Evolutionary conservation across 306 rosid genomes (phyloP).

Genomic region (Lotus japonicus): DNA sequence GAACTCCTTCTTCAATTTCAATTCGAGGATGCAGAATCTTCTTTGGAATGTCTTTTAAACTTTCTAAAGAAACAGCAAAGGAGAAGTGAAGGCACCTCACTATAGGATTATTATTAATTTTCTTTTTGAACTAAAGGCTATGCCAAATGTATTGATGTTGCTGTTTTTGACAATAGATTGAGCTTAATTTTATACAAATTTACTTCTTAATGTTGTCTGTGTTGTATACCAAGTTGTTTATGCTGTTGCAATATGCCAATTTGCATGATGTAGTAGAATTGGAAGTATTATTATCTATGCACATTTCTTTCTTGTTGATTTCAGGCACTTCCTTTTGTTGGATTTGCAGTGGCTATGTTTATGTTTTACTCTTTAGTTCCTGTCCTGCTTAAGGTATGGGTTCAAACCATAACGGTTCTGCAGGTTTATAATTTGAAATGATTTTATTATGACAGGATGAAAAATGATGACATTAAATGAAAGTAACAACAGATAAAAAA

Average conservation of each 20-base stretch:
- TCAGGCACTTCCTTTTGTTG: slow-evolving; percentile 89
- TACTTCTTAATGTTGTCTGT: background rate
- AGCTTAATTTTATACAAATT: too few species aligned
- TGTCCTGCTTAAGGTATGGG: slow-evolving; percentile 70
- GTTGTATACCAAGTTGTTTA: background rate
- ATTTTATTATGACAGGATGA: too few species aligned
- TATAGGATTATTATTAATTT: too few species aligned
- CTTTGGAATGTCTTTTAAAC: too few species aligned
- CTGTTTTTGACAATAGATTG: too few species aligned
- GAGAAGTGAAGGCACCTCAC: too few species aligned
- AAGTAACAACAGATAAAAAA: background rate
- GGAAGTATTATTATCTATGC: background rate
- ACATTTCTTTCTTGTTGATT: slow-evolving; percentile 25
- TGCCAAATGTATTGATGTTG: too few species aligned
- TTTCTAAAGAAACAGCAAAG: too few species aligned
- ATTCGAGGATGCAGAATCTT: too few species aligned
- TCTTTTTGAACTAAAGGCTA: too few species aligned
- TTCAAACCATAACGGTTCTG: slow-evolving; percentile 10
- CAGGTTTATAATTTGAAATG: too few species aligned
- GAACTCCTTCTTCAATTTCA: too few species aligned
- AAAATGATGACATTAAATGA: background rate
- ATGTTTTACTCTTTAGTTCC: slow-evolving; percentile 89
- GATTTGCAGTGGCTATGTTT: slow-evolving; percentile 88
- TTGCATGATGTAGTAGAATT: background rate
- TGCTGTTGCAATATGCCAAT: background rate